Base-by-base conservation (phyloP, 106 monocot species). In the Dioscorea zingiberensis region DNA sequence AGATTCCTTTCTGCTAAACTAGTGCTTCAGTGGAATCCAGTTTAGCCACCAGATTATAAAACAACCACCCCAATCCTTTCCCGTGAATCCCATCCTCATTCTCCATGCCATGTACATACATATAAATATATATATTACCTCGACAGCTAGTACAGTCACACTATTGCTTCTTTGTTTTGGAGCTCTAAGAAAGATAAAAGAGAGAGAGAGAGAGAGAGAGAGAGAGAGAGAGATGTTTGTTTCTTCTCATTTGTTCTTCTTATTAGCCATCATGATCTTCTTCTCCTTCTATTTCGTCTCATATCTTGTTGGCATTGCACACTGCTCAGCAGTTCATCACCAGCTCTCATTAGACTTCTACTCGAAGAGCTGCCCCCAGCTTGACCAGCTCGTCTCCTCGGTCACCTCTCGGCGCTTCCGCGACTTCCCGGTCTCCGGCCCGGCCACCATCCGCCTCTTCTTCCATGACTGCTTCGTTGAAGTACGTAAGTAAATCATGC, bases 381-480 rank as follows among this genome's bases (percentile, higher is more conserved):
- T 90, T 14, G 90, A 94, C 55, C 68, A 94, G 74, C 78, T 94
- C 63, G 84, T 90, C 66, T 56, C 59, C 27, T 70, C 78, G 47
- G 84, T 90, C 72, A 84, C 94, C 38, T 29, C 84, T 4, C 54
- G 32, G 47, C 78, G 74, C 21, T 81, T 74, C 70, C 69, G 60
- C 7, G 72, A 74, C 25, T 28, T 59, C 12, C 94, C 94, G 9
- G 72, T 69, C 63, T 73, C 86, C n/a, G 90, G 75, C 44, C 83
- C 94, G 25, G 89, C 86, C 78, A 90, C 87, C 66, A 82, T 94
- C 23, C 94, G 89, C 64, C 89, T 94, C 74, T 87, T 94, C 82
- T 90, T 84, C 76, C 94, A 90, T 24, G 94, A 94, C 64, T 94
- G 94, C 72, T 94, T 94, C 59, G 94, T 94, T 27, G 88, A 89